phyloP scores from a whole-genome alignment of 2,329 filamentous ascomycete genomes.

The Fusarium sp. region DNA sequence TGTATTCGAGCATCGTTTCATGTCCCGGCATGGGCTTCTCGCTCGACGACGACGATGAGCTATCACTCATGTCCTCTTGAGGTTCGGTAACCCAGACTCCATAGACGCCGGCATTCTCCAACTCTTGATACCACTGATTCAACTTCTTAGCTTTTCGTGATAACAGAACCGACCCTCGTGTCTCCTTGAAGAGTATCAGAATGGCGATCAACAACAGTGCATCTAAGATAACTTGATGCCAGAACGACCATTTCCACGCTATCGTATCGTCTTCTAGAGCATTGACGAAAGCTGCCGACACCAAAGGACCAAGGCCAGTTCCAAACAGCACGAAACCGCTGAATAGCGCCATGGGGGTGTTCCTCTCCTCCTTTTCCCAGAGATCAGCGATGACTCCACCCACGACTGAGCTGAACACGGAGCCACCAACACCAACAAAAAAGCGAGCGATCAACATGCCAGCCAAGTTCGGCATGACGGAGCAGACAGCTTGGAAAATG shows the following conservation, averaged over 20 bases:
- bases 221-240: conserved; percentile 81
- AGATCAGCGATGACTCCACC: conserved; percentile 93
- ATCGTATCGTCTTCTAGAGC: conserved; percentile 60
- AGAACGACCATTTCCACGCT: conserved; percentile 91
- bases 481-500: conserved; percentile 78
- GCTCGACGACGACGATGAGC: conserved; percentile 43
- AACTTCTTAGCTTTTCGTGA: conserved; percentile 78
- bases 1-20: conserved; percentile 17
- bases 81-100: conserved; percentile 58
- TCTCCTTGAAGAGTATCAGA: conserved; percentile 82
- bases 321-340: conserved; percentile 83
- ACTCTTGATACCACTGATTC: conserved; percentile 82
- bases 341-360: conserved; percentile 91
- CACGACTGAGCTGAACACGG: conserved; percentile 87
- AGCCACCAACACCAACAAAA: conserved; percentile 81
- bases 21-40: conserved; percentile 32
- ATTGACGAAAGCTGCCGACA: conserved; percentile 77
- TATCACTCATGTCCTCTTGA: conserved; percentile 20
- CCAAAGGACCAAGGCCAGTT: conserved; percentile 82
- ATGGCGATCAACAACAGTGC: conserved; percentile 72
- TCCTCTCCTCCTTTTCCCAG: conserved; percentile 82
- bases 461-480: conserved; percentile 74
- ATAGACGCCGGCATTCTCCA: conserved; percentile 74
- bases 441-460: conserved; percentile 84
- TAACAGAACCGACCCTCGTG: conserved; percentile 82